Base-by-base conservation (phyloP, 192 early-diverging fungal species). In the Phycomyces blakesleeanus region DNA sequence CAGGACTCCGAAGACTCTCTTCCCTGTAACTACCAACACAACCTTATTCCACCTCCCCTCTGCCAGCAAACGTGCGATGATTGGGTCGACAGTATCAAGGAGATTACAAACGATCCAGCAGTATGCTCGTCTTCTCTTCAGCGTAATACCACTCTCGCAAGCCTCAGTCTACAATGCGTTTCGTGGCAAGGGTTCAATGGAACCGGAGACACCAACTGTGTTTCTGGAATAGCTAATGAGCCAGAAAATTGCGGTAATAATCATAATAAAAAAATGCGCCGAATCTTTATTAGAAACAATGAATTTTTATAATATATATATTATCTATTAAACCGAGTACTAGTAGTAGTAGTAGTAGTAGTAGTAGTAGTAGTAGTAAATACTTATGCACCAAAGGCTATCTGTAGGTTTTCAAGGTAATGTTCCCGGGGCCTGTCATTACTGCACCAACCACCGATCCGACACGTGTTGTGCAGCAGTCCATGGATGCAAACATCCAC, bases 181-280 rank as follows among this genome's bases (percentile, higher is more conserved):
- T 42, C 40, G 20, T 57, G 47, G 40, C 21, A 57, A 18, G 69
- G 57, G 1, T 54, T 65, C 16, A 61, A 64, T 71, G 69, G 55
- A 0, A 54, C 69, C 18, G 14, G 56, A 2, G 49, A 22, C 4
- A 25, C 47, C 21, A 61, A 57, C 14, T 71, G 69, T 50, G 55
- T 71, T 21, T 59, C 58, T 0, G 69, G 69, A 1, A 55, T 61
- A 22, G 59, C 56, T 15, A 71, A 71, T 64, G 69, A 71, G 26
- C 69, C 69, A 24, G 52, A 55, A 12, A 49, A 54, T 18, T 71
- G 69, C 18, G 69, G 69, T 71, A 71, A 52, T 4, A 37, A 4
- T 39, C 1, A 0, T 18, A 21, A 53, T 27, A 18, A n/a, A n/a
- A n/a, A n/a, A n/a, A n/a, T n/a, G n/a, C n/a, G n/a, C n/a, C n/a